Evolutionary conservation across 257 asterid species (phyloP).

Genomic region (Striga asiatica): DNA sequence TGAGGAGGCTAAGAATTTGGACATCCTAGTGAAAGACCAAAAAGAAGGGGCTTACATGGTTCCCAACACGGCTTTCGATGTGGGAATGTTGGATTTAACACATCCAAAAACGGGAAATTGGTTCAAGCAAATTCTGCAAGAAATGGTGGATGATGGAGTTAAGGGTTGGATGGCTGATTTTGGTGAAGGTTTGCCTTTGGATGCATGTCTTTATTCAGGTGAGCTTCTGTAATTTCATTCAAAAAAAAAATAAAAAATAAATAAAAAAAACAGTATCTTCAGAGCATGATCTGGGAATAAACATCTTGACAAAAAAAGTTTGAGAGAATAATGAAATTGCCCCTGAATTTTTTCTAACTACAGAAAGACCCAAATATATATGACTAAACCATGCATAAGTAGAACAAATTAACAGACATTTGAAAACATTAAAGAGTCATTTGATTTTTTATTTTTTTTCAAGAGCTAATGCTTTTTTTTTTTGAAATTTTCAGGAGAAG

Average conservation of each 20-base stretch:
- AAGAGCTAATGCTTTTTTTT: not conserved
- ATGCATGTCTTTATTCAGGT: conserved; percentile 83
- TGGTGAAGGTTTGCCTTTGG: conserved; percentile 94
- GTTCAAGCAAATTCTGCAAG: conserved; percentile 76
- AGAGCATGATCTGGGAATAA: too few relatives aligned
- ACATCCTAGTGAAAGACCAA: conserved; percentile 67
- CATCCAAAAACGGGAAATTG: conserved; percentile 60
- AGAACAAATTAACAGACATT: too few relatives aligned
- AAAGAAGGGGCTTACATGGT: conserved; percentile 75
- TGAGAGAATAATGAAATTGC: not conserved
- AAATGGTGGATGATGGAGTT: conserved; percentile 93
- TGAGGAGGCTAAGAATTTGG: conserved; percentile 74
- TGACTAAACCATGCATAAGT: too few relatives aligned
- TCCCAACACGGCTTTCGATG: conserved; percentile 91
- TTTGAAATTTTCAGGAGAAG: conserved; percentile 52
- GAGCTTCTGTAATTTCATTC: too few relatives aligned
- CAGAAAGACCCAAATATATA: not conserved
- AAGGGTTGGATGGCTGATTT: conserved; percentile 99
- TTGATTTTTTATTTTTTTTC: too few relatives aligned
- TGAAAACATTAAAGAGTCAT: too few relatives aligned
- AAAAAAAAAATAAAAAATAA: too few relatives aligned
- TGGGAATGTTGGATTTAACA: conserved; percentile 90
- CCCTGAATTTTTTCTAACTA: not conserved
- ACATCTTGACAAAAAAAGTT: too few relatives aligned
- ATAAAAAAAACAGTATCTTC: too few relatives aligned